phyloP scores from a whole-genome alignment of 306 rosid species.

The Gillenia trifoliata region DNA sequence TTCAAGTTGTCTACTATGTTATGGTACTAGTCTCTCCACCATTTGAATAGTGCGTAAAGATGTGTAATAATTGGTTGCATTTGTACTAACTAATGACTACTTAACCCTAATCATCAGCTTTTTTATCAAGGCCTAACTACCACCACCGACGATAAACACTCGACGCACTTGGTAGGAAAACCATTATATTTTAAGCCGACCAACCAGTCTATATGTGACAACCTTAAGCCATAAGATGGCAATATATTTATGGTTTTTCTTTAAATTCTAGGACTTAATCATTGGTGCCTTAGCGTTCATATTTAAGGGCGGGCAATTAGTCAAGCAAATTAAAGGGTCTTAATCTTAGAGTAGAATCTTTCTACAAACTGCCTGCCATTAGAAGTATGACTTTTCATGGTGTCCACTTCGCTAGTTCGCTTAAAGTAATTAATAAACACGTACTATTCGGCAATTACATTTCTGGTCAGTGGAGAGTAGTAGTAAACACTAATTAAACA shows the following conservation, averaged over 20 bases:
- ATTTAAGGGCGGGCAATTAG: background rate
- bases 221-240: background rate
- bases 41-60: too few species aligned
- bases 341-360: background rate
- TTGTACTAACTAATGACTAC: background rate
- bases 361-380: background rate
- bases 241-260: background rate
- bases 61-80: too few species aligned
- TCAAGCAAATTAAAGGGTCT: background rate
- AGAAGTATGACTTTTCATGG: too few species aligned
- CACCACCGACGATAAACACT: conserved; percentile 4
- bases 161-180: background rate
- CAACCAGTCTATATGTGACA: conserved; percentile 3
- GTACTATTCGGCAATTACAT: too few species aligned
- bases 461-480: too few species aligned
- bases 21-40: too few species aligned
- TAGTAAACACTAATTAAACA: too few species aligned
- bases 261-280: conserved; percentile 1
- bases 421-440: too few species aligned
- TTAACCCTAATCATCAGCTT: background rate
- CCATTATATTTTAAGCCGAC: conserved; percentile 2
- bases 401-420: too few species aligned
- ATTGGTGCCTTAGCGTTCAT: background rate
- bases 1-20: too few species aligned
- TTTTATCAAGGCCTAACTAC: background rate